These are phyloP conservation scores for Nakazawaea ambrosiae DNA, from an alignment of 805 yeast species.

Conservation along the genomic window DNA sequence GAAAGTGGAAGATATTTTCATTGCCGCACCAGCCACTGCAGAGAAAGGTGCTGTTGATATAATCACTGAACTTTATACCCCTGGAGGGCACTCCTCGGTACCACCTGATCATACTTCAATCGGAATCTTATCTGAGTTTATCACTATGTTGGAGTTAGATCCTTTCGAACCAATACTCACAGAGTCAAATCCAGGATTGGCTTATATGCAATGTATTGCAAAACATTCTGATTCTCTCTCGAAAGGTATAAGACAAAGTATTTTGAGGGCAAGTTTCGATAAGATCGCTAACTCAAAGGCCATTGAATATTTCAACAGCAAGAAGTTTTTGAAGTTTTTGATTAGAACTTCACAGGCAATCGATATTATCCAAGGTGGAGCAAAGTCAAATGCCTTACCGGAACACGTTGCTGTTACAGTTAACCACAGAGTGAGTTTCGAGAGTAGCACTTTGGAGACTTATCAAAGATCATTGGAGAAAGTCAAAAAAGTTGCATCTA, in stretches of 20 bases:
- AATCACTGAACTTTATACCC: slow-evolving; percentile 40
- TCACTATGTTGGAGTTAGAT: slow-evolving; percentile 47
- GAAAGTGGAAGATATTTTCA: slow-evolving; percentile 30
- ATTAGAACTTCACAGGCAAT: slow-evolving; percentile 62
- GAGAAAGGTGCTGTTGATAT: slow-evolving; percentile 36
- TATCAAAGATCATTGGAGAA: slow-evolving; percentile 28
- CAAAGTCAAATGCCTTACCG: slow-evolving; percentile 72
- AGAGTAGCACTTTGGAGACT: slow-evolving; percentile 39
- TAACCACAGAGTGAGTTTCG: slow-evolving; percentile 61
- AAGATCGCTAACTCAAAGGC: slow-evolving; percentile 25
- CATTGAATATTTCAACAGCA: slow-evolving; percentile 14
- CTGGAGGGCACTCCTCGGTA: slow-evolving; percentile 54
- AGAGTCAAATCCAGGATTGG: slow-evolving; percentile 52
- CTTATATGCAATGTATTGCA: slow-evolving; percentile 57
- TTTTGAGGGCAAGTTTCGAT: slow-evolving; percentile 31
- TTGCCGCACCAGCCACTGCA: slow-evolving; percentile 41
- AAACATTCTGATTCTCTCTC: slow-evolving; percentile 32
- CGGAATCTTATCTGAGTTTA: slow-evolving; percentile 61
- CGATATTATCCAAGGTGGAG: slow-evolving; percentile 65
- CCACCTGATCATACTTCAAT: slow-evolving; percentile 71
- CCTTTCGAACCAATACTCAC: slow-evolving; percentile 44
- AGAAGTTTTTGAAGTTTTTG: slow-evolving; percentile 24
- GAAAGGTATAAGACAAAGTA: slow-evolving; percentile 19
- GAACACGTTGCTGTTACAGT: slow-evolving; percentile 47
- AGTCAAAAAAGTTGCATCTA: slow-evolving; percentile 35